Percentiles rank a stretch among this genome's conserved stretches.
Conservation (phyloP, 352 stramenopile genomes). For the Achlya hypogyna region DNA sequence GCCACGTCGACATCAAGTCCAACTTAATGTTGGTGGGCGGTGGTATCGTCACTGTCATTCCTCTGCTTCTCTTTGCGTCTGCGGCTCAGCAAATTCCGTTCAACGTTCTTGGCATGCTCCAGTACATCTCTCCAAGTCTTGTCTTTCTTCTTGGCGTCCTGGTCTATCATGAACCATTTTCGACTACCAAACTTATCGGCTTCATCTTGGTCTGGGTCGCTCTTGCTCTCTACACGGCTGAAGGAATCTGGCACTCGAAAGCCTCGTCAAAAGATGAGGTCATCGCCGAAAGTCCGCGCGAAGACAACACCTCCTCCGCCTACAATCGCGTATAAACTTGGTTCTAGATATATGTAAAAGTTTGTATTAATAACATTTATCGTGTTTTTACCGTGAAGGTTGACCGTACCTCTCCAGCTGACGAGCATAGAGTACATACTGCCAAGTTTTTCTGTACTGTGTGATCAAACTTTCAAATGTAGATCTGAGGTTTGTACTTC, state of each 20-base stretch:
- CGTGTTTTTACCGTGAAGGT: too few species aligned
- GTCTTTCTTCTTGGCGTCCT: slow-evolving; percentile 1
- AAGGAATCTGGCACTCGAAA: neutral
- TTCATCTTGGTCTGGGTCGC: neutral
- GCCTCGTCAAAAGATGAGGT: neutral
- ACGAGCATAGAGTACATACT: too few species aligned
- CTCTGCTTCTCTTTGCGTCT: neutral
- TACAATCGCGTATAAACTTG: too few species aligned
- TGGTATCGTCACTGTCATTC: neutral
- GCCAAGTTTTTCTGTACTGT: too few species aligned
- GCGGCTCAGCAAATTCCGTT: neutral
- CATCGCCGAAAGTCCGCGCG: neutral
- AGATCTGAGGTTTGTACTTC: too few species aligned
- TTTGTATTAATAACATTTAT: too few species aligned
- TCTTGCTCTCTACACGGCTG: neutral
- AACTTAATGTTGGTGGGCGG: neutral
- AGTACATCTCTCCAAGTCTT: neutral
- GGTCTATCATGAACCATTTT: slow-evolving; percentile 10
- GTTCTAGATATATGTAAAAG: too few species aligned
- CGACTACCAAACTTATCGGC: neutral
- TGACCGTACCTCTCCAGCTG: too few species aligned
- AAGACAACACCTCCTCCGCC: too few species aligned
- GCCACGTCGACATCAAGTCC: neutral
- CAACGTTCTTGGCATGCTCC: neutral
- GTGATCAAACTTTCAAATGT: too few species aligned